phyloP scores from a whole-genome alignment of 345 rosid species.

The Passiflora organensis region DNA sequence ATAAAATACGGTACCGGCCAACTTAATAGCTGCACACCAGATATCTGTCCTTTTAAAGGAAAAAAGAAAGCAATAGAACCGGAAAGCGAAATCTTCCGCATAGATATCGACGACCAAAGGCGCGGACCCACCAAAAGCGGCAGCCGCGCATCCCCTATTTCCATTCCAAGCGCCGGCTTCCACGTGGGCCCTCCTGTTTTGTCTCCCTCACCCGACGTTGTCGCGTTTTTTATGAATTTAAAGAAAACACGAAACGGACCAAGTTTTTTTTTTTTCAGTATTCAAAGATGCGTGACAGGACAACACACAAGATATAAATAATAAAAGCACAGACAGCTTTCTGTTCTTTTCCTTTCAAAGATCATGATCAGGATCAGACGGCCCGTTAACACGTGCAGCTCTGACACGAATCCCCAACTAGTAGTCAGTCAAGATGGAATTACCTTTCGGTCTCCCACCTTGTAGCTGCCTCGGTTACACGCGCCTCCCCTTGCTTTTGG shows the following conservation, averaged over 20 bases:
- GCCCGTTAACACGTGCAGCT: conserved; percentile 29
- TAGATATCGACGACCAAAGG: conserved; percentile 16
- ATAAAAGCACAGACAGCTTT: background rate
- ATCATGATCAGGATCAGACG: conserved; percentile 20
- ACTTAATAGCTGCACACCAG: too few species aligned
- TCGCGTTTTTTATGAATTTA: background rate
- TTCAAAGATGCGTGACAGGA: too few species aligned
- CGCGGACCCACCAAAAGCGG: conserved; percentile 41
- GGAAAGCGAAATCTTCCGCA: conserved; percentile 2
- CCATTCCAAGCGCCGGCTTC: conserved; percentile 24
- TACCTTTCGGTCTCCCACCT: conserved; percentile 23
- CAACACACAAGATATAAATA: background rate
- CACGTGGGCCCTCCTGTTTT: conserved; percentile 31
- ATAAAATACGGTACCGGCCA: too few species aligned
- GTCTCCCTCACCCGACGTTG: conserved; percentile 16
- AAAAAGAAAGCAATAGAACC: background rate
- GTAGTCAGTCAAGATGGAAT: conserved; percentile 27
- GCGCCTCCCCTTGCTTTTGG: too few species aligned
- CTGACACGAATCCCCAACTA: conserved; percentile 23
- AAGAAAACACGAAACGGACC: too few species aligned
- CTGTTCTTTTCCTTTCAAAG: too few species aligned
- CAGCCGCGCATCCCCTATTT: conserved; percentile 46
- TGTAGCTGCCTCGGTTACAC: background rate
- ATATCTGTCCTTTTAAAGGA: too few species aligned
- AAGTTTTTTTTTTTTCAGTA: too few species aligned